Base-by-base conservation (phyloP, 768 basidiomycete genomes). In the Lentinula detonsa region DNA sequence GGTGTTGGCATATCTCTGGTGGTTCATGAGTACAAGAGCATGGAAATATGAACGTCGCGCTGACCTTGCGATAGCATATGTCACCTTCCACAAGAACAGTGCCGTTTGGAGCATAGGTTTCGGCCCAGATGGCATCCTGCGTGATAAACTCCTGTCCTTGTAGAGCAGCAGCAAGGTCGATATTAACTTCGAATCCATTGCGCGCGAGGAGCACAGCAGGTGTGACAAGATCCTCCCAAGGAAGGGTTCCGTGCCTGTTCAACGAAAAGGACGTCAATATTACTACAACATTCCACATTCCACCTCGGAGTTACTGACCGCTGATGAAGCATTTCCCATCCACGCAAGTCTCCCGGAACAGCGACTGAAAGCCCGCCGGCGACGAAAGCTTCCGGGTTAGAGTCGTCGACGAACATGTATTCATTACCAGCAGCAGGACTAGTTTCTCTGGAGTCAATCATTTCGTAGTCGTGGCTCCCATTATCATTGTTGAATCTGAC, bases 311-410 rank as follows among this genome's bases (percentile, higher is more conserved):
- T 13, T 39, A 40, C 53, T 39, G 5, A 59, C 57, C 59, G 34
- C 40, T 73, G 63, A 63, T 81, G 80, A 3, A 79, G 76, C 33
- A 68, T 70, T 57, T 78, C 74, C 65, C 81, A 69, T 10, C 81
- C 81, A 23, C 77, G 69, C 51, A 83, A 64, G 64, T 83, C 81
- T 18, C 81, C 81, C 0, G 81, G 81, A 1, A 82, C 80, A 37
- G 75, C 80, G 23, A 82, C 72, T 3, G 78, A 68, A 37, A 83
- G 66, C 2, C 81, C 81, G 1, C 81, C 81, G 16, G 80, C 69
- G 58, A 73, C 72, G 18, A 75, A 74, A 2, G 76, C 76, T 23
- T 49, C 51, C 15, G 37, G 49, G 23, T 70, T 65, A 13, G 73
- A 66, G 23, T 71, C 68, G 59, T 63, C 57, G 46, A 53, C 16